Evolutionary conservation across 2,329 filamentous ascomycete genomes (phyloP).

Genomic region (Fusarium sp.): DNA sequence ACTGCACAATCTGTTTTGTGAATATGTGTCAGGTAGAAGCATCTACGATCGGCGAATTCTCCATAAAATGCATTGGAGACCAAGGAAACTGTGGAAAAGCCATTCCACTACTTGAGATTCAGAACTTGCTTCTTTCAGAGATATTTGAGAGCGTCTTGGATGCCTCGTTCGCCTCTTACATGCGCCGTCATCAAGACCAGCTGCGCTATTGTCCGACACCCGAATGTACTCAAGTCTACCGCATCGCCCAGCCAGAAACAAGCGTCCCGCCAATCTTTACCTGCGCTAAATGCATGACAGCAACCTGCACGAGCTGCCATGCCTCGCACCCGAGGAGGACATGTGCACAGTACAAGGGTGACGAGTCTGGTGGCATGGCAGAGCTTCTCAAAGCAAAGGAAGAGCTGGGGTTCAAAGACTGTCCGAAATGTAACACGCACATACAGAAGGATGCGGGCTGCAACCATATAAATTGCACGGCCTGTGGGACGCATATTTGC

Average conservation of each 20-base stretch:
- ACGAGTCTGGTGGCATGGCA: conserved; percentile 36
- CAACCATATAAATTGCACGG: conserved; percentile 55
- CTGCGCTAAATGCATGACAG: conserved; percentile 49
- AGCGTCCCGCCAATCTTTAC: conserved; percentile 31
- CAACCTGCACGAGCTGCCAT: conserved; percentile 50
- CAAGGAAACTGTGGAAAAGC: conserved; percentile 5
- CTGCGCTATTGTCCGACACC: conserved; percentile 55
- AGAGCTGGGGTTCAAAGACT: conserved; percentile 51
- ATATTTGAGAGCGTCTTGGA: conserved; percentile 49
- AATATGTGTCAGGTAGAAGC: conserved; percentile 22
- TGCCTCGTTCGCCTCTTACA: conserved; percentile 48
- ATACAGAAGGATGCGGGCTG: conserved; percentile 57
- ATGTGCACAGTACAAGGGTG: conserved; percentile 47
- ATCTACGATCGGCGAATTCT: neutral
- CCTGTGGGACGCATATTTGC: conserved; percentile 56
- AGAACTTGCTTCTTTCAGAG: conserved; percentile 40
- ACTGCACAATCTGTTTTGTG: conserved; percentile 54
- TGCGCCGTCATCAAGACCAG: conserved; percentile 43
- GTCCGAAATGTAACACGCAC: conserved; percentile 50
- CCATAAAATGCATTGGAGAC: neutral
- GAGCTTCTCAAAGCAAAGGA: conserved; percentile 45
- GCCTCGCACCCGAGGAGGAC: conserved; percentile 45
- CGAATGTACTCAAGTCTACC: conserved; percentile 55
- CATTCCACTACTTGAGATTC: conserved; percentile 37
- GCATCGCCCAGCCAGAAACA: conserved; percentile 19